A percentile compares a stretch with the other conserved stretches of the same genome.
Evolutionary conservation across 768 basidiomycete species (phyloP).

Genomic region (Tylopilus subfusipes): DNA sequence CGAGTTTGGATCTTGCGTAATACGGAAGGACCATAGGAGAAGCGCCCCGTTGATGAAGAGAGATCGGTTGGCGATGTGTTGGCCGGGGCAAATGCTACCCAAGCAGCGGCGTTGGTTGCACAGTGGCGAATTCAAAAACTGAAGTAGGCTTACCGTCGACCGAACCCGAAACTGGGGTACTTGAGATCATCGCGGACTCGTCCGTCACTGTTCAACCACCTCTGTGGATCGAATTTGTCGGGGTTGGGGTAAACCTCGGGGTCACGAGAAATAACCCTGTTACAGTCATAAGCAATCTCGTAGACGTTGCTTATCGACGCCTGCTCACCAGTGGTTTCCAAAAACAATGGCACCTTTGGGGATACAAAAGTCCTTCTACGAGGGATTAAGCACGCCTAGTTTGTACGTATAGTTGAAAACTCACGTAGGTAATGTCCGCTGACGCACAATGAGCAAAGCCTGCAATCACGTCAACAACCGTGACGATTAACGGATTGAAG

Average conservation of each 20-base stretch:
- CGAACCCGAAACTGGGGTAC: constrained; percentile 55
- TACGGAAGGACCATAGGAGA: constrained; percentile 61
- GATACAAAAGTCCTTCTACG: constrained; percentile 34
- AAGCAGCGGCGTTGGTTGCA: neutral
- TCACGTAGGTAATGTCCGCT: constrained; percentile 61
- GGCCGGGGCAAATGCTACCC: constrained; percentile 62
- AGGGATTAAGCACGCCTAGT: constrained; percentile 2
- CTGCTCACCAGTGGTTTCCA: constrained; percentile 34
- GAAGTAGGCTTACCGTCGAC: constrained; percentile 33
- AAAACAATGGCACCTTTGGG: constrained; percentile 36
- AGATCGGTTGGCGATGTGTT: constrained; percentile 58
- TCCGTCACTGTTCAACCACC: constrained; percentile 45
- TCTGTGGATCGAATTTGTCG: constrained; percentile 53
- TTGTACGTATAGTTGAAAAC: constrained; percentile 1
- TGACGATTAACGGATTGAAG: neutral
- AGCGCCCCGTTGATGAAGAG: constrained; percentile 64
- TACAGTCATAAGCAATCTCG: neutral
- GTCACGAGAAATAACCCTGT: constrained; percentile 55
- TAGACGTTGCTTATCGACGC: neutral
- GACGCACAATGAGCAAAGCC: constrained; percentile 66
- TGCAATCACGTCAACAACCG: constrained; percentile 1
- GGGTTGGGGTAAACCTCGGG: constrained; percentile 57
- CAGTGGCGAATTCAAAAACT: neutral
- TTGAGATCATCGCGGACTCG: constrained; percentile 51
- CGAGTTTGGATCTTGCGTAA: constrained; percentile 45